These are phyloP conservation scores for Mycena haematopus DNA, from an alignment of 768 basidiomycete species.

Conservation along the genomic window DNA sequence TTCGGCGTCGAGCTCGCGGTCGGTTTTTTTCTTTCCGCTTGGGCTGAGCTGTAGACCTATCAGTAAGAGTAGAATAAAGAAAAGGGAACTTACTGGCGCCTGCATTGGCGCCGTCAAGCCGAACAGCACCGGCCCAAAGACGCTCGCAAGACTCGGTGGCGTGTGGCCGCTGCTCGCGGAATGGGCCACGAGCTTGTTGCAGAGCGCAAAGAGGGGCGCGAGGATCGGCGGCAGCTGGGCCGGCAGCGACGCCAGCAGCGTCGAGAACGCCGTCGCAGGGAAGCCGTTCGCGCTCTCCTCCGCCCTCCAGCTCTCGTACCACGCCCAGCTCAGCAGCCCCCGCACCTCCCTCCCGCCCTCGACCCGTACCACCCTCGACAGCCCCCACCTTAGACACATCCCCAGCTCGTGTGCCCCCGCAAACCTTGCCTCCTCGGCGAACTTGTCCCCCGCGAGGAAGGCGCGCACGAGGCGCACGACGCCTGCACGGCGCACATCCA, in stretches of 20 bases:
- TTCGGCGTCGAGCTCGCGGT: no score
- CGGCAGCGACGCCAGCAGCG: no score
- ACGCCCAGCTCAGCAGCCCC: slow-evolving; percentile 86
- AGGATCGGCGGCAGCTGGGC: no score
- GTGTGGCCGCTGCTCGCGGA: slow-evolving; percentile 88
- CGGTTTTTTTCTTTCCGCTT: no score
- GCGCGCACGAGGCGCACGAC: slow-evolving; percentile 80
- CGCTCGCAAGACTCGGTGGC: slow-evolving; percentile 54
- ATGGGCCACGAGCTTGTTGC: slow-evolving; percentile 86
- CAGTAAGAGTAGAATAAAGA: background rate
- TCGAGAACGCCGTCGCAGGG: no score
- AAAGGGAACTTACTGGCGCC: background rate
- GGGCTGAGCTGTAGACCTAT: background rate
- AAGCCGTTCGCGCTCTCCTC: slow-evolving; percentile 81
- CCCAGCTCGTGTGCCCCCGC: slow-evolving; percentile 88
- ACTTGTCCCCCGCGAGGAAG: slow-evolving; percentile 73
- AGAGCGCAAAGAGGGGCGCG: slow-evolving; percentile 79
- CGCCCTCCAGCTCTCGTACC: slow-evolving; percentile 81
- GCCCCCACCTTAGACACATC: slow-evolving; percentile 92
- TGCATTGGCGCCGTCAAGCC: background rate
- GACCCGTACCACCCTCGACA: slow-evolving; percentile 78
- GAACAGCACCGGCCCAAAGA: background rate
- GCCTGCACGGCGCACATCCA: slow-evolving; percentile 80
- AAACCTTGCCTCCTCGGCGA: slow-evolving; percentile 84
- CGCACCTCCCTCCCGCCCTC: slow-evolving; percentile 77